Evolutionary conservation across 345 rosid species (phyloP), one percentile per base, ranked within the genome.

Genomic region (Lumnitzera racemosa): DNA sequence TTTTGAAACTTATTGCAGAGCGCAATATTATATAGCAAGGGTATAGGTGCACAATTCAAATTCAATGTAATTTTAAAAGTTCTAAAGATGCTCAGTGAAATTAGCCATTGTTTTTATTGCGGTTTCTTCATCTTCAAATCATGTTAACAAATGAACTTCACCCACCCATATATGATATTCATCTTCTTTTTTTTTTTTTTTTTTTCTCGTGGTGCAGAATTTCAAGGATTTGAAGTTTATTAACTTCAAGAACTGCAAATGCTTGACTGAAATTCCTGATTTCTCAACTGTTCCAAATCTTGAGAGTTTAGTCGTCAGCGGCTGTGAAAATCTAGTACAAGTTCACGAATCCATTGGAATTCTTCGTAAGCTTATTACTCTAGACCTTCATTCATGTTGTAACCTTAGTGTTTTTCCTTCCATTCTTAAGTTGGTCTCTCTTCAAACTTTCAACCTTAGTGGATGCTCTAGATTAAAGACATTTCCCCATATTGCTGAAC

Each of bases 401-500:
- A 59, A n/a, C 15, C 65, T 67, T 9, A 53, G 17, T 8, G 2
- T 0, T 25, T 36, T 65, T 23, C 62, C 62, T 5, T 31, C 55
- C 56, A 57, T 12, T 47, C 36, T 61, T n/a, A 48, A 17, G n/a
- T 41, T 68, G 59, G 53, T 25, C 23, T 64, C 74, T 24, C 67
- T 74, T 23, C 11, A 24, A 46, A 52, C 29, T 6, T 55, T 72
- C 12, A 29, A 20, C 54, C 67, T 76, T 46, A 12, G 31, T 14
- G 65, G 71, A 15, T 76, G 80, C 57, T n/a, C 20, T 54, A 51
- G 41, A 50, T 66, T 76, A 13, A 47, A 17, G 49, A 49, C 49
- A 23, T 65, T 76, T 47, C 80, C 80, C 10, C 62, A 64, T 12
- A 66, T 72, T 12, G 25, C 47, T 25, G 60, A 20, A 16, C 12